These are phyloP conservation scores for Spencermartinsiella ligniputridi DNA, from an alignment of 1,139 yeast species.

Conservation along the genomic window DNA sequence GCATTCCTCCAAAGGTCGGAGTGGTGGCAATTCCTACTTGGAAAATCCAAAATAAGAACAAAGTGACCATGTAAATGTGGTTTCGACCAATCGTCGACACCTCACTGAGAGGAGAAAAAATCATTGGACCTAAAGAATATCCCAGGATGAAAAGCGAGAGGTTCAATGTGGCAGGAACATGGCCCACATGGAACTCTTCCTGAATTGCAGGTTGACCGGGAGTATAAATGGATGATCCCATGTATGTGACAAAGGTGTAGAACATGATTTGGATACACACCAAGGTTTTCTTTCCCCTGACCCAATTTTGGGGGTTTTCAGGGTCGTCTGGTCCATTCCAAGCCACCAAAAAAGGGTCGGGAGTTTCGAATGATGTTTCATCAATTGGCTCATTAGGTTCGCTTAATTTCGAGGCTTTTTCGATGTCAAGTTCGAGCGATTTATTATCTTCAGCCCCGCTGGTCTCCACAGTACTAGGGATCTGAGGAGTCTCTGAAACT, in stretches of 20 bases:
- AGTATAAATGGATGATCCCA: constrained; percentile 41
- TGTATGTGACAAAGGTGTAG: constrained; percentile 10
- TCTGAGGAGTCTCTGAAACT: not conserved
- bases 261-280: no score
- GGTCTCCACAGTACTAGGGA: not conserved
- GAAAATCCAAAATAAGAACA: not conserved
- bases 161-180: constrained; percentile 43
- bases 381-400: no score
- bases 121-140: constrained; percentile 73
- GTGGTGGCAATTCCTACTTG: not conserved
- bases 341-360: constrained; percentile 37
- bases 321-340: constrained; percentile 51
- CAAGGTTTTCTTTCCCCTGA: constrained; percentile 33
- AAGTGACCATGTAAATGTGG: not conserved
- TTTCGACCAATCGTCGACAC: not conserved
- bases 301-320: constrained; percentile 55
- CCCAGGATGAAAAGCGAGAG: constrained; percentile 67
- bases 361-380: no score
- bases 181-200: constrained; percentile 24
- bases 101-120: constrained; percentile 78
- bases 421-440: no score
- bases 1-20: not conserved
- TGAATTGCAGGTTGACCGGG: constrained; percentile 31
- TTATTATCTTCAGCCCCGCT: no score
- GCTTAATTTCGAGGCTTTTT: no score